Conservation (phyloP, 176 grass and related monocot species). For the Zoysia japonica region DNA sequence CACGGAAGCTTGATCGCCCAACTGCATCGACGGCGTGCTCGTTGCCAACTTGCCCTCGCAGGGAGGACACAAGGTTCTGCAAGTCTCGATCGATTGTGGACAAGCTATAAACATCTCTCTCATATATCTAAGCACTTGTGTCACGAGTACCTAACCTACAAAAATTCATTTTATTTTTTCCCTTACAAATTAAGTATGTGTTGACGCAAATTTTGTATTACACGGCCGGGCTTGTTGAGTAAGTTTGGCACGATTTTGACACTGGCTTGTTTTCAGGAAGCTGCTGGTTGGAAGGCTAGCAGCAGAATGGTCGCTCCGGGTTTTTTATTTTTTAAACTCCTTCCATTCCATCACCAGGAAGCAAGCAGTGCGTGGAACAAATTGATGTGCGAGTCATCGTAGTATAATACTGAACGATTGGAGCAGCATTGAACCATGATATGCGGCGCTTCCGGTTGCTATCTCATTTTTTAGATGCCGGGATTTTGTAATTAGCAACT, state of each 20-base stretch:
- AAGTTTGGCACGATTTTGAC: background rate
- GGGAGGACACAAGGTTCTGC: constrained; percentile 9
- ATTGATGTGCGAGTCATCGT: constrained; percentile 7
- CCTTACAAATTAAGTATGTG: constrained; percentile 28
- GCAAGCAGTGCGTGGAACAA: background rate
- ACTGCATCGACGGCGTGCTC: background rate
- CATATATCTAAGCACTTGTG: background rate
- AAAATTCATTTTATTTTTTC: background rate
- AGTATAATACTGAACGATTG: constrained; percentile 1
- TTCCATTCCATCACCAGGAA: constrained; percentile 3
- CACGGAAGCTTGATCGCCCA: background rate
- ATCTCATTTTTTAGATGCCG: too few relatives aligned
- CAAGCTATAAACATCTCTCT: background rate
- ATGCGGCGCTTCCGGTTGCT: too few relatives aligned
- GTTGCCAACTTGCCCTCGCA: background rate
- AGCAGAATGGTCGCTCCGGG: constrained; percentile 6
- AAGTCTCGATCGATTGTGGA: constrained; percentile 11
- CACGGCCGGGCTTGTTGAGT: too few relatives aligned
- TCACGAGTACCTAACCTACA: too few relatives aligned
- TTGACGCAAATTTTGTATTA: background rate
- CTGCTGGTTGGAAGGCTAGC: constrained; percentile 45
- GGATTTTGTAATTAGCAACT: too few relatives aligned
- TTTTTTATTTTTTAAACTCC: constrained; percentile 9
- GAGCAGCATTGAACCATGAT: too few relatives aligned
- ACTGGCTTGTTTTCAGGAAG: constrained; percentile 39